phyloP scores from a whole-genome alignment of 2,329 filamentous ascomycete species.

The Cercospora canescens region DNA sequence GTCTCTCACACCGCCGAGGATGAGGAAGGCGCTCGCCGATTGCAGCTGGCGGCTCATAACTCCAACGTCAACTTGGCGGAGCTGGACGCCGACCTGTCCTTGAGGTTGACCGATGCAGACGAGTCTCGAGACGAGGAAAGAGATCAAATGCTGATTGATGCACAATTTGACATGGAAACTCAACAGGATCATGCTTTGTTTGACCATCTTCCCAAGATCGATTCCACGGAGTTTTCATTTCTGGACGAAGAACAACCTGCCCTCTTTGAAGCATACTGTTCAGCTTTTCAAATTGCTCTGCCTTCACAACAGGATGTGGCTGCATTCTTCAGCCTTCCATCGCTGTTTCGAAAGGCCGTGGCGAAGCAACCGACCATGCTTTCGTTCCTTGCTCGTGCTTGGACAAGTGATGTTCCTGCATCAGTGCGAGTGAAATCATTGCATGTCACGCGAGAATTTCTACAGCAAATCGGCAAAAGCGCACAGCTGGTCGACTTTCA shows the following conservation, averaged over 20 bases:
- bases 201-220: constrained; percentile 15
- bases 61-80: constrained; percentile 7
- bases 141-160: constrained; percentile 3
- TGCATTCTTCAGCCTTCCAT: constrained; percentile 15
- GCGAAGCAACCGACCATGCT: constrained; percentile 19
- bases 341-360: constrained; percentile 17
- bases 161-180: constrained; percentile 6
- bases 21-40: constrained; percentile 3
- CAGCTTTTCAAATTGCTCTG: constrained; percentile 18
- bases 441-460: constrained; percentile 14
- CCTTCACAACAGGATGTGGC: constrained; percentile 18
- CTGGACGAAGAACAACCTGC: constrained; percentile 13
- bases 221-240: constrained; percentile 21
- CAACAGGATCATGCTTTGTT: constrained; percentile 4
- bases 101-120: constrained; percentile 10
- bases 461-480: constrained; percentile 14
- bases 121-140: constrained; percentile 5
- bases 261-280: constrained; percentile 16
- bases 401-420: constrained; percentile 16
- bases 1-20: constrained; percentile 3
- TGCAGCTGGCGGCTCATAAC: constrained; percentile 12
- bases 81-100: constrained; percentile 18
- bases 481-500: constrained; percentile 59
- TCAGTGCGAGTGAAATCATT: constrained; percentile 21
- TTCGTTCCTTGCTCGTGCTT: constrained; percentile 23